Evolutionary conservation across 2,329 filamentous ascomycete genomes (phyloP), one percentile per base, ranked within the genome.

Genomic region (Sporothrix schenckii): DNA sequence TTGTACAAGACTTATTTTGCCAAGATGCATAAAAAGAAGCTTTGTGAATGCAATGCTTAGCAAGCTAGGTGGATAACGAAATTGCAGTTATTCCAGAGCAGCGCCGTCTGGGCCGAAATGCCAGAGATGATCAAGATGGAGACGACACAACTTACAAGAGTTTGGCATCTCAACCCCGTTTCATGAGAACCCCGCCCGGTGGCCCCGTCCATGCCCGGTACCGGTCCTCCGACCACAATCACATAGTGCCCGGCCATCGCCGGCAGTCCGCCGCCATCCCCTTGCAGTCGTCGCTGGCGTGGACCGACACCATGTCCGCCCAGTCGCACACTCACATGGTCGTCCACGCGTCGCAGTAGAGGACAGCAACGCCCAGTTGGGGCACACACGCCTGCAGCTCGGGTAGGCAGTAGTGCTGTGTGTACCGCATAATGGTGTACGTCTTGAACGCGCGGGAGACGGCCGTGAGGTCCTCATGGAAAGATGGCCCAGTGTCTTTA

Each of bases 321-420:
- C 69, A 70, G 30, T 44, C 44, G 13, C 47, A 52, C 16, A 70
- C 63, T 63, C 69, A 68, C 53, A 68, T 67, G 4, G 65, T 67
- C 41, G 69, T 70, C 47, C 69, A 70, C 24, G 41, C 69, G 21
- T 70, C 69, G 49, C 63, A 70, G 24, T 68, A 54, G 10, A 70
- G n/a, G n/a, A 65, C 52, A 2, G 30, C 53, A 27, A 34, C 61
- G 58, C 69, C 69, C 13, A 70, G 52, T 27, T 50, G 60, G 0
- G 27, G n/a, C 1, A 70, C 41, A 1, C 65, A 19, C 5, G 39
- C 68, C 2, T 24, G 39, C 50, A 21, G n/a, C 24, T 70, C 56
- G 21, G 68, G 60, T 14, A 39, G 27, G n/a, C 30, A 34, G 60
- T 66, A 58, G 34, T 70, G 68, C 58, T 69, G 68, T 0, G 54